Evolutionary conservation across 2,329 filamentous ascomycete species (phyloP).

Genomic region (Fusarium fujikuroi): DNA sequence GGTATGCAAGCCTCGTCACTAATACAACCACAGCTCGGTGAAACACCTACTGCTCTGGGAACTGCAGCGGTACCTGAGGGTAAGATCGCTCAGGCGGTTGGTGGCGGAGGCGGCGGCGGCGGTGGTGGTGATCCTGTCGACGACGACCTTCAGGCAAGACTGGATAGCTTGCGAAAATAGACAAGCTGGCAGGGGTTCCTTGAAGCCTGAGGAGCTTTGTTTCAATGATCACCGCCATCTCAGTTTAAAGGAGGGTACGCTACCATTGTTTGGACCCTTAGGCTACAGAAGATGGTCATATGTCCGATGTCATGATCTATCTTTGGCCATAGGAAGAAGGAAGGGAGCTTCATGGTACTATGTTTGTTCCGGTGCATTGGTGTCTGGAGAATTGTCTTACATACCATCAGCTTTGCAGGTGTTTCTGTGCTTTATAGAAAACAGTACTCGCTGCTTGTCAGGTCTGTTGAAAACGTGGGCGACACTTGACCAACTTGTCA

Average conservation of each 20-base stretch:
- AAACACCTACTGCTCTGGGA: slow-evolving; percentile 87
- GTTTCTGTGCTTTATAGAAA: slow-evolving; percentile 33
- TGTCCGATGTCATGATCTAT: neutral
- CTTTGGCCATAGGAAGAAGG: neutral
- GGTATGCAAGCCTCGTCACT: slow-evolving; percentile 38
- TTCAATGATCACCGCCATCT: neutral
- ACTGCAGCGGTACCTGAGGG: slow-evolving; percentile 77
- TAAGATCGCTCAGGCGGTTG: slow-evolving; percentile 87
- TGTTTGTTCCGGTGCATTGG: slow-evolving; percentile 40
- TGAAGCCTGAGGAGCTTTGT: neutral
- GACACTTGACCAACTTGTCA: neutral
- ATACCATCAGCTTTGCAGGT: slow-evolving; percentile 30
- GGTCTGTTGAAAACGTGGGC: neutral
- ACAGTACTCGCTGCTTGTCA: slow-evolving; percentile 5
- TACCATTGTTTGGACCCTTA: neutral
- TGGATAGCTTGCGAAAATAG: slow-evolving; percentile 82
- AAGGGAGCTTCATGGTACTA: slow-evolving; percentile 22
- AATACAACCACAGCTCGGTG: slow-evolving; percentile 75
- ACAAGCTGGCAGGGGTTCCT: neutral
- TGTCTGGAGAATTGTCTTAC: slow-evolving; percentile 41
- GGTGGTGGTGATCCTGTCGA: slow-evolving; percentile 73
- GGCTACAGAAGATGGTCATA: neutral
- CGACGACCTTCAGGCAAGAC: slow-evolving; percentile 91
- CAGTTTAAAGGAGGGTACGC: neutral
- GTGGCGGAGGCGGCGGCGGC: slow-evolving; percentile 62